A percentile compares a stretch with the other conserved stretches of the same genome.
Conservation (phyloP, 805 yeast species). For the Kuraishia hungarica region DNA sequence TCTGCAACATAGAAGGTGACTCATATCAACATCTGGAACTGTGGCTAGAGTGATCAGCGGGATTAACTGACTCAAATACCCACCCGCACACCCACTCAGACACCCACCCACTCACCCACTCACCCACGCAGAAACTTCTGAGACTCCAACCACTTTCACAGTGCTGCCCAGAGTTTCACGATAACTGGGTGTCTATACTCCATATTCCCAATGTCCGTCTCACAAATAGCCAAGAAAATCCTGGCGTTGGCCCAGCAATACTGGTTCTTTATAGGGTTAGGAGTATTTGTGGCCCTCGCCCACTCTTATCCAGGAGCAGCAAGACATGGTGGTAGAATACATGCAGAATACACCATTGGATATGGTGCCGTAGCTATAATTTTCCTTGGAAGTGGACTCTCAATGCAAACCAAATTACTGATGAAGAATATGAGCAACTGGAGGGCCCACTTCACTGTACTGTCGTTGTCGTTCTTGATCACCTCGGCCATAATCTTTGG, state of each 20-base stretch:
- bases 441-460: conserved; percentile 74
- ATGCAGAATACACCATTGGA: conserved; percentile 68
- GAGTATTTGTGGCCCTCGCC: conserved; percentile 67
- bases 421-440: conserved; percentile 57
- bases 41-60: too few relatives aligned
- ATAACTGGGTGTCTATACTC: too few relatives aligned
- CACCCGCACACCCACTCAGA: too few relatives aligned
- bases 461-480: conserved; percentile 54
- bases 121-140: too few relatives aligned
- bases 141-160: too few relatives aligned
- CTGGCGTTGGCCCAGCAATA: conserved; percentile 20
- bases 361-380: conserved; percentile 86
- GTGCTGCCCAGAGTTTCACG: too few relatives aligned
- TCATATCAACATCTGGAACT: too few relatives aligned
- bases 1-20: too few relatives aligned
- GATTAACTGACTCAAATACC: too few relatives aligned
- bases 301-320: conserved; percentile 78
- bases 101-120: too few relatives aligned
- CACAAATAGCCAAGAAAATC: too few relatives aligned
- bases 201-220: too few relatives aligned
- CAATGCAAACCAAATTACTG: conserved; percentile 60
- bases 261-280: conserved; percentile 75
- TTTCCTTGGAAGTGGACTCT: conserved; percentile 67
- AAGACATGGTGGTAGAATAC: conserved; percentile 68
- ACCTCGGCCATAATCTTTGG: conserved; percentile 70